phyloP scores from a whole-genome alignment of 2,329 filamentous ascomycete species.

The Cyphellophora attinorum region DNA sequence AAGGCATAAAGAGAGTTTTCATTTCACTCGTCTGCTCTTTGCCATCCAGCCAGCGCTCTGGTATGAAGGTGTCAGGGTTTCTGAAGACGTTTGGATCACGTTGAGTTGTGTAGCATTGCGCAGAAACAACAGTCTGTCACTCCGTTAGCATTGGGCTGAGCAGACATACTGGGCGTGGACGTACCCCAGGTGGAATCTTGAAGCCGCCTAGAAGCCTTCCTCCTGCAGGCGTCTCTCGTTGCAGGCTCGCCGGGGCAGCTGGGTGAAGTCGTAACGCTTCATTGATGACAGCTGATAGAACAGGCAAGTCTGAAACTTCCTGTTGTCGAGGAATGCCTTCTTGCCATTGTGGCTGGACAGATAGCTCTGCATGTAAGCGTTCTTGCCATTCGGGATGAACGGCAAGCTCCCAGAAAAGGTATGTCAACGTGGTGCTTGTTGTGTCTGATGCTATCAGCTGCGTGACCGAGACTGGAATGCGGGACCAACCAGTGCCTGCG shows the following conservation, averaged over 20 bases:
- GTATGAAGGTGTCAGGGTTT: constrained; percentile 24
- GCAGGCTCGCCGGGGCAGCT: constrained; percentile 1
- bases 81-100: constrained; percentile 22
- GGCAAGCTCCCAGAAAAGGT: constrained; percentile 26
- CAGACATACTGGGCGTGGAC: not conserved
- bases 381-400: constrained; percentile 20
- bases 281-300: constrained; percentile 4
- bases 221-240: constrained; percentile 1
- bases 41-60: constrained; percentile 25
- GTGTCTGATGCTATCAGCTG: no score
- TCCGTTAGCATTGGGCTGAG: not conserved
- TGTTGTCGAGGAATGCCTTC: constrained; percentile 2
- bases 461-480: no score
- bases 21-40: constrained; percentile 1
- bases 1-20: constrained; percentile 11
- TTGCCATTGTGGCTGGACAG: not conserved
- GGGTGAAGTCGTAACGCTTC: constrained; percentile 5
- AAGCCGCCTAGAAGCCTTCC: constrained; percentile 3
- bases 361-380: constrained; percentile 23
- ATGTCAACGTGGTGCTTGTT: constrained; percentile 19
- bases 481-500: constrained; percentile 5
- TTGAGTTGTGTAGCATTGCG: constrained; percentile 8
- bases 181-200: constrained; percentile 5
- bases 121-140: constrained; percentile 5
- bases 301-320: constrained; percentile 2